phyloP scores from a whole-genome alignment of 352 stramenopile genomes.

The Phytophthora idaei region DNA sequence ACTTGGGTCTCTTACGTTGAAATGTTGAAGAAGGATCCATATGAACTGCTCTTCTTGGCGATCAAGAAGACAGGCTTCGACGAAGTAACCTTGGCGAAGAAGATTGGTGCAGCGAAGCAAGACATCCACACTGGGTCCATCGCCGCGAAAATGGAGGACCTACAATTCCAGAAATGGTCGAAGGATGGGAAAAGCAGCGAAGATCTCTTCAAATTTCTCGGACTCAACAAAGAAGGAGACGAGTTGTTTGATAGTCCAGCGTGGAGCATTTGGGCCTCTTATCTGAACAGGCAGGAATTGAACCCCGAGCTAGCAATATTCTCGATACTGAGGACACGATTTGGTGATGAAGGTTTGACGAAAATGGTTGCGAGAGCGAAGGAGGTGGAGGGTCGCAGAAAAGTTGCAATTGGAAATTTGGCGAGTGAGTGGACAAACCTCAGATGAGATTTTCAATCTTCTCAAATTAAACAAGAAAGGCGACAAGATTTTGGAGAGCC shows the following conservation, averaged over 20 bases:
- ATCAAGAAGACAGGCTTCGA: neutral
- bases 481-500: neutral
- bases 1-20: slow-evolving; percentile 12
- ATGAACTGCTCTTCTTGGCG: slow-evolving; percentile 2
- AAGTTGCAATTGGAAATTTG: neutral
- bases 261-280: neutral
- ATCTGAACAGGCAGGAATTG: neutral
- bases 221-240: neutral
- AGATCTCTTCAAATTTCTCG: neutral
- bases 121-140: neutral
- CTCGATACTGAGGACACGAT: neutral
- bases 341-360: neutral
- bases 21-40: neutral
- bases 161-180: slow-evolving; percentile 2
- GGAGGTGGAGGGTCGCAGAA: neutral
- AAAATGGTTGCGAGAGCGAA: neutral
- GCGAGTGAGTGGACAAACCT: neutral
- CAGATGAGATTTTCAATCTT: neutral
- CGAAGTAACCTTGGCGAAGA: neutral
- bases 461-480: neutral
- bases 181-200: neutral
- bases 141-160: slow-evolving; percentile 5
- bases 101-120: slow-evolving; percentile 4
- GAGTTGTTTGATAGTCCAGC: neutral
- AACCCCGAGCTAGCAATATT: neutral